phyloP scores from a whole-genome alignment of 768 basidiomycete species.

The Boletus pseudopeckii region DNA sequence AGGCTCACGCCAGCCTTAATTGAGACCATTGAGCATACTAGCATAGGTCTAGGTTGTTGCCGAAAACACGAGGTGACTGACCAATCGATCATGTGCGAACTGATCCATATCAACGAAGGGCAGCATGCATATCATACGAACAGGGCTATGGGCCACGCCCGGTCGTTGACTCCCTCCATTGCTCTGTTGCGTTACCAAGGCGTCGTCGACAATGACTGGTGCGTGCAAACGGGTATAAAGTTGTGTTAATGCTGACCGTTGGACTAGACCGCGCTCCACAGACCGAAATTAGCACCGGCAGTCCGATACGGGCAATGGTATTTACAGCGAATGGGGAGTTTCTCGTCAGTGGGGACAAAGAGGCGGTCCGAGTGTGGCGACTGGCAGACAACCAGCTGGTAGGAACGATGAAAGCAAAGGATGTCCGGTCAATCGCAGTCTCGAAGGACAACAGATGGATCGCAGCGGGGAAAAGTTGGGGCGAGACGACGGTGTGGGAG shows the following conservation, averaged over 20 bases:
- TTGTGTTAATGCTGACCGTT: not conserved
- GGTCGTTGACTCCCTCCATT: not conserved
- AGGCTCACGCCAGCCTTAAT: not conserved
- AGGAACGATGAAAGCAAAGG: not conserved
- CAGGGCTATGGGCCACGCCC: not conserved
- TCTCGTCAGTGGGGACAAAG: conserved; percentile 13
- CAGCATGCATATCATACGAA: not conserved
- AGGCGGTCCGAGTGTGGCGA: conserved; percentile 6
- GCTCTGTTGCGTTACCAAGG: not conserved
- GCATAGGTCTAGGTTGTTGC: not conserved
- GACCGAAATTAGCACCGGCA: not conserved
- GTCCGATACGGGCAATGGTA: conserved; percentile 4
- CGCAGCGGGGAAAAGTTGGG: conserved; percentile 10
- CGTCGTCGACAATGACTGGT: not conserved
- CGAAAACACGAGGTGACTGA: conserved; percentile 1
- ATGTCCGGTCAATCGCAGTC: conserved; percentile 8
- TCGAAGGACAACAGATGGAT: conserved; percentile 5
- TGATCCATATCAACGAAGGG: conserved; percentile 2
- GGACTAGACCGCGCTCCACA: not conserved
- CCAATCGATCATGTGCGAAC: not conserved
- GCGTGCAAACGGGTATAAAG: not conserved
- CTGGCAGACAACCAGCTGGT: not conserved
- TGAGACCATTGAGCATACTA: too few relatives aligned
- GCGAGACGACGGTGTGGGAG: conserved; percentile 8
- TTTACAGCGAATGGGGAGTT: conserved; percentile 1